Conservation (phyloP, 345 rosid species). For the Populus simonii region DNA sequence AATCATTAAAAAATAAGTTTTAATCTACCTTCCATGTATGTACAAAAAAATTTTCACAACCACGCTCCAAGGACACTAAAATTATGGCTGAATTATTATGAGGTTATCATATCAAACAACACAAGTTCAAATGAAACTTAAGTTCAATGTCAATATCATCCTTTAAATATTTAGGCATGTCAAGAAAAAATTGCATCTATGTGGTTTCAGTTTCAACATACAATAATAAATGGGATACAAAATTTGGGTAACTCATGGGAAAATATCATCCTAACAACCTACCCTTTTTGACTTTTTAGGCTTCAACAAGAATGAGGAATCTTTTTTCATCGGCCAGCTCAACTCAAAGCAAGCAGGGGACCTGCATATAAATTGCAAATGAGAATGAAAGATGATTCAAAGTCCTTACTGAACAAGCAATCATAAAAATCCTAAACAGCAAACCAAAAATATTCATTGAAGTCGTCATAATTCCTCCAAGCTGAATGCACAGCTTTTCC, state of each 20-base stretch:
- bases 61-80: too few species aligned
- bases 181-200: too few species aligned
- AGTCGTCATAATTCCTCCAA: conserved; percentile 99
- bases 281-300: conserved; percentile 79
- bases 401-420: conserved; percentile 2
- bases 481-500: conserved; percentile 97
- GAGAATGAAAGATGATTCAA: conserved; percentile 13
- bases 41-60: too few species aligned
- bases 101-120: too few species aligned
- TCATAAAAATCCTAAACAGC: conserved; percentile 22
- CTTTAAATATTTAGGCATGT: too few species aligned
- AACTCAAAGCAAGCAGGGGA: conserved; percentile 90
- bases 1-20: too few species aligned
- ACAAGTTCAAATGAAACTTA: not conserved
- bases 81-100: not conserved
- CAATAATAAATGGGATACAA: not conserved
- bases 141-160: too few species aligned
- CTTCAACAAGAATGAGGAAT: conserved; percentile 48
- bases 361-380: conserved; percentile 45
- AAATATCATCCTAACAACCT: conserved; percentile 22
- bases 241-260: not conserved
- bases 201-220: not conserved
- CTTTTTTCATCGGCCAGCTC: conserved; percentile 68
- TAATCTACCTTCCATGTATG: too few species aligned
- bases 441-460: conserved; percentile 97